Evolutionary conservation across 2,329 filamentous ascomycete genomes (phyloP), one percentile per base, ranked within the genome.

Genomic region (Colletotrichum coccodes): DNA sequence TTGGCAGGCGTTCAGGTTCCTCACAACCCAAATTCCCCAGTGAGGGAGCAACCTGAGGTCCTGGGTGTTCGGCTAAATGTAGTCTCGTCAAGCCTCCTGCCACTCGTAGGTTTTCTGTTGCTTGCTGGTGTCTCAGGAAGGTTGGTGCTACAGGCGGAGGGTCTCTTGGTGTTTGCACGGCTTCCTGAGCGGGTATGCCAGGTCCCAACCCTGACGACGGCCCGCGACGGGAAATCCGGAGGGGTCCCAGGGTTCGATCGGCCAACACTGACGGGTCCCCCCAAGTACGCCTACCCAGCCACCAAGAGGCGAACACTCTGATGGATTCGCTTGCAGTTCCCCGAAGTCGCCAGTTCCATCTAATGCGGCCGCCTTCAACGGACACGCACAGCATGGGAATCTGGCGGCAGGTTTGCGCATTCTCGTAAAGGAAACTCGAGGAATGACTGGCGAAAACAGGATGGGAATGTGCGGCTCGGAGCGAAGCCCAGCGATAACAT

Each of bases 51-150:
- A 28, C n/a, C 4, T 28, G 16, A 21, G 50, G 44, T 6, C 6
- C 30, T 36, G 4, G 30, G 9, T n/a, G 4, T 18, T 36, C 12
- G 21, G 26, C 16, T 26, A 34, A 16, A 18, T 49, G 18, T 36
- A 57, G 30, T 57, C 40, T 54, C 4, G 26, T 28, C 16, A 18
- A 14, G 18, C 18, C 23, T 23, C 34, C 8, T 26, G 40, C 16
- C 16, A 44, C 18, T 32, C 23, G 23, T 61, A 36, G 46, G 21
- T 16, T 11, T 34, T 40, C 70, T 46, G 71, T 74, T 72, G 40
- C 73, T 73, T 70, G 72, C 68, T 53, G 74, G 56, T 49, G 72
- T 72, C 50, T 73, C 68, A 61, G 44, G 28, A 64, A 65, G 42
- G 47, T 57, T 30, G 66, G 65, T 69, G 60, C 46, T 56, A 64